Evolutionary conservation across 768 basidiomycete species (phyloP), one percentile per base, ranked within the genome.

Genomic region (Plicaturopsis crispa): DNA sequence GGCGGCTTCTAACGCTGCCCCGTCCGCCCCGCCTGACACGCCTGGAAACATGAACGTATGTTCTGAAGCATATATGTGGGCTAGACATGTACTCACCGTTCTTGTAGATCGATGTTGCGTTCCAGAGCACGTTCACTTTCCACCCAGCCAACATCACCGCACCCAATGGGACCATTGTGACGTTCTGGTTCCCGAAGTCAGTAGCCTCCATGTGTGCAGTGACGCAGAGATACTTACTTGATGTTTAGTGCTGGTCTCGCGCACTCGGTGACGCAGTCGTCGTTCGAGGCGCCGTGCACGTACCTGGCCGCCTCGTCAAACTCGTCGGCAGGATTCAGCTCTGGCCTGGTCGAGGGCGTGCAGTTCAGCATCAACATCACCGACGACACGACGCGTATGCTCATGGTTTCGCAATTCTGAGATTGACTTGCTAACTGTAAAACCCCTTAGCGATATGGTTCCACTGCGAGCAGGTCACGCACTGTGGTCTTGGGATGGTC

Each of bases 401-500:
- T n/a, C n/a, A n/a, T n/a, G n/a, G 5, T 11, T 16, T 40, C 22
- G 14, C n/a, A 31, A 21, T 21, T 13, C 11, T 31, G 5, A 16
- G 18, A 12, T 31, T 32, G 18, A 17, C n/a, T n/a, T 19, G 16
- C 21, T 21, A 23, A 41, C 20, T n/a, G 6, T 24, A 12, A 34
- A 32, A 23, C n/a, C 26, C 32, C 21, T 13, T 40, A 76, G 72
- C 73, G 14, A 70, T 78, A 39, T 78, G 68, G 67, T 75, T 68
- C 69, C 67, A 69, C 50, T 75, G 74, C 61, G 73, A 74, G 52
- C 54, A 60, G 39, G 36, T 48, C 7, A 28, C 24, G 3, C 73
- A 77, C 49, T 77, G 75, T 46, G 69, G 67, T n/a, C 38, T 61
- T 43, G 74, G 74, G 17, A 69, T 73, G 69, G 69, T 72, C 20